Base-by-base conservation (phyloP, 2,329 filamentous ascomycete species). In the Hawksworthiomyces lignivorus region DNA sequence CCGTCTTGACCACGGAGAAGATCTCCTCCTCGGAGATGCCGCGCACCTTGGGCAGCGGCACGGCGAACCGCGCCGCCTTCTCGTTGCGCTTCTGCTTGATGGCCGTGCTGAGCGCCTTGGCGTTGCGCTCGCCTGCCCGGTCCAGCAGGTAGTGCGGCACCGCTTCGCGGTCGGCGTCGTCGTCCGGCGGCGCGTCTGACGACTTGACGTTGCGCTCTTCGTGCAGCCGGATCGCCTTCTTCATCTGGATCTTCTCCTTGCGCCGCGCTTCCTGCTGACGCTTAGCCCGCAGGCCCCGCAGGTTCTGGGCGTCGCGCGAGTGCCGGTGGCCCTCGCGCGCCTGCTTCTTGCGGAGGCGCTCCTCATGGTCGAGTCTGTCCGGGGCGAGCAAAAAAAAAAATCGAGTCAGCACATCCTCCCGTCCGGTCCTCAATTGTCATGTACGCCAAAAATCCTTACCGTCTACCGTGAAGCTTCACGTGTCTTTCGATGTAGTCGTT, bases 191-290 rank as follows among this genome's bases (percentile, higher is more conserved):
- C 42, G 82, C 81, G 44, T 51, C 49, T 24, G 77, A 70, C 8
- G 84, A 86, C 69, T 97, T 95, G 72, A 97, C 81, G 60, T 96
- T 94, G 67, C 87, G 82, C 72, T 96, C 87, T 68, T 98, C 92
- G 70, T 95, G 87, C 33, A 87, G 84, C 68, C 85, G 87, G 76
- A 98, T 94, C 58, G 81, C 72, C 75, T 95, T 94, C 67, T 84
- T 84, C 84, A 95, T 89, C 75, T 94, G 87, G 61, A 95, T 94
- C 82, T 98, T 98, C 73, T 98, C 89, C 63, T 89, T 84, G 70
- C 88, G 86, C 20, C 92, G 80, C 73, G 89, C 87, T 77, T 97
- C 82, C 64, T 90, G 84, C 70, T 92, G 82, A 57, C 94, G 72
- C 74, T 98, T 98, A 54, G 92, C 92, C 49, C 87, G 76, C 55